Conservation (phyloP, 768 basidiomycete species). For the Leucosporidium yakuticum region DNA sequence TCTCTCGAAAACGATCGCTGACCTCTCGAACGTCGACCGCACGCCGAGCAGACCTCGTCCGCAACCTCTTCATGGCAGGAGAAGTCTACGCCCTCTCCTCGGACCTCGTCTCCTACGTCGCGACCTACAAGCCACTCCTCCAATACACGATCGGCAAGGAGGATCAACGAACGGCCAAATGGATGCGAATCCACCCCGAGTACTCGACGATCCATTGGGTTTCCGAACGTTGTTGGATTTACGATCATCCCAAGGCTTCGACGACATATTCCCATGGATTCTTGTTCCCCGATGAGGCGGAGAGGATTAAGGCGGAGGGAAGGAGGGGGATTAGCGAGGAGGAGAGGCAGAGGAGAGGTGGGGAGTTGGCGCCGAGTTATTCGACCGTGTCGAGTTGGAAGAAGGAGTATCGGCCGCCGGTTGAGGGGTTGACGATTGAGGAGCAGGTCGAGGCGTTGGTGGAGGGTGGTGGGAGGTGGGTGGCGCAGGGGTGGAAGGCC, state of each 20-base stretch:
- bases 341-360: constrained; percentile 41
- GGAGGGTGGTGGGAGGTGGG: constrained; percentile 39
- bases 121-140: constrained; percentile 65
- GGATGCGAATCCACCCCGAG: constrained; percentile 78
- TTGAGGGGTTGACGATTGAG: constrained; percentile 1
- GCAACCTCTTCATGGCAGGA: constrained; percentile 90
- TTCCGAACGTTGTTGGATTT: constrained; percentile 92
- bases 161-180: constrained; percentile 86
- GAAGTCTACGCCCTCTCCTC: constrained; percentile 86
- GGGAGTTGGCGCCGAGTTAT: constrained; percentile 51
- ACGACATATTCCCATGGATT: constrained; percentile 95
- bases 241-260: constrained; percentile 89
- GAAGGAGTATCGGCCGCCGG: constrained; percentile 52
- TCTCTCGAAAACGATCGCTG: background rate
- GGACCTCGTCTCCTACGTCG: constrained; percentile 78
- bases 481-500: background rate
- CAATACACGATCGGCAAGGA: constrained; percentile 70
- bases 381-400: constrained; percentile 86
- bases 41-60: constrained; percentile 55
- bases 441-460: constrained; percentile 42
- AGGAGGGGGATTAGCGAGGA: constrained; percentile 41
- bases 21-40: background rate
- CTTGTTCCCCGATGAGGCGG: constrained; percentile 81
- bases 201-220: constrained; percentile 74
- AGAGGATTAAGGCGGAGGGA: constrained; percentile 55